Percentiles rank a stretch among this genome's conserved stretches.
phyloP scores from a whole-genome alignment of 2,329 filamentous ascomycete species.

The Onygena corvina region DNA sequence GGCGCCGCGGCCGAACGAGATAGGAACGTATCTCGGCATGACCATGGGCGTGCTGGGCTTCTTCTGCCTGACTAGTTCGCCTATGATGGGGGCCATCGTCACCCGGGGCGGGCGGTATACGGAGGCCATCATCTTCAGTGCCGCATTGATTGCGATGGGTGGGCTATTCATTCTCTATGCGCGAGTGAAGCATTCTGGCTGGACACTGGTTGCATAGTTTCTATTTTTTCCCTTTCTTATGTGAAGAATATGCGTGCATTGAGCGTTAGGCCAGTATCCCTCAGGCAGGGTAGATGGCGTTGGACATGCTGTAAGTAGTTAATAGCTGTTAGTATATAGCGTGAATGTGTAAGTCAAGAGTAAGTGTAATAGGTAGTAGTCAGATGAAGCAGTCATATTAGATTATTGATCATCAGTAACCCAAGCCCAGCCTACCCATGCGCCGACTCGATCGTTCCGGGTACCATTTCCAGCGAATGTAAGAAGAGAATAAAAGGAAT shows the following conservation, averaged over 20 bases:
- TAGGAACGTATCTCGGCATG: constrained; percentile 15
- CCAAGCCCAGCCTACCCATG: not conserved
- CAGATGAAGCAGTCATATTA: not conserved
- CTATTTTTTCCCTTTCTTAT: not conserved
- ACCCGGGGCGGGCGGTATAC: constrained; percentile 5
- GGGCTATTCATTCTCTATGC: constrained; percentile 10
- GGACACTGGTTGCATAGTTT: constrained; percentile 9
- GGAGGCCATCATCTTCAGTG: constrained; percentile 12
- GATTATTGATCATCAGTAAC: not conserved
- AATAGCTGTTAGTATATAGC: not conserved
- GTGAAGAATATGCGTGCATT: too few species aligned
- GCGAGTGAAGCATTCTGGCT: constrained; percentile 10
- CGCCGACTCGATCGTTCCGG: not conserved
- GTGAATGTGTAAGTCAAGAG: not conserved
- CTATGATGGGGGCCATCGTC: constrained; percentile 15
- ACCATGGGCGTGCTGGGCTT: constrained; percentile 13
- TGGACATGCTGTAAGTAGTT: too few species aligned
- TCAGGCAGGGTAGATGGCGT: too few species aligned
- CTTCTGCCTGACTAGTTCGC: constrained; percentile 13
- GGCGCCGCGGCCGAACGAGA: constrained; percentile 11
- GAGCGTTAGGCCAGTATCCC: too few species aligned
- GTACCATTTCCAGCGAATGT: not conserved
- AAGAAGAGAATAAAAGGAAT: not conserved
- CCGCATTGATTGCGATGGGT: constrained; percentile 6
- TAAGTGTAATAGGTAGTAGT: not conserved